Percentiles rank a stretch among this genome's conserved stretches.
Evolutionary conservation across 192 early-diverging fungal species (phyloP).

Genomic region (Coemansia sp.): DNA sequence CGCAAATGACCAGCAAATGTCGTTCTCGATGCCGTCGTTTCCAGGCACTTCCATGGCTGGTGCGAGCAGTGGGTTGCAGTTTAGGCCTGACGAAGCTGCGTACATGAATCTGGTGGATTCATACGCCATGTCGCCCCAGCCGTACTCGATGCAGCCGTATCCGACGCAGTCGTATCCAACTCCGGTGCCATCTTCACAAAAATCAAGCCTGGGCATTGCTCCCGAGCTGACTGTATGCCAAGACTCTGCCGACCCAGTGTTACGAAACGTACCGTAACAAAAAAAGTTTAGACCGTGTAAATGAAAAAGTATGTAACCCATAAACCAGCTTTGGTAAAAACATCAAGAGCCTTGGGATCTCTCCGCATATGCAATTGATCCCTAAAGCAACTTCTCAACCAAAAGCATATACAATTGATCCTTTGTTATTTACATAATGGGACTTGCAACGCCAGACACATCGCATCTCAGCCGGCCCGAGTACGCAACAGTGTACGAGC

Average conservation of each 20-base stretch:
- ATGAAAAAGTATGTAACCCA: no score
- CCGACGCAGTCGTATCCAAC: not conserved
- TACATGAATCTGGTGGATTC: not conserved
- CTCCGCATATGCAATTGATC: no score
- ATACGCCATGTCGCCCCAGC: not conserved
- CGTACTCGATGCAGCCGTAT: not conserved
- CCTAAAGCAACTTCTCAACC: no score
- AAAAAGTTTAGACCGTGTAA: no score
- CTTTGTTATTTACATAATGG: no score
- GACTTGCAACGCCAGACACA: conserved; percentile 74
- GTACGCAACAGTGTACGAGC: conserved; percentile 80
- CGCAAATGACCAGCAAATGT: conserved; percentile 2
- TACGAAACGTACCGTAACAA: no score
- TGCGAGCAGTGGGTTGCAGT: not conserved
- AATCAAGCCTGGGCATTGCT: not conserved
- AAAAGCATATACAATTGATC: no score
- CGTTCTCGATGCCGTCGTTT: conserved; percentile 12
- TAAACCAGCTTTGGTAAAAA: no score
- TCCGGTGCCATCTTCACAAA: not conserved
- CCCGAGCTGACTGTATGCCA: conserved; percentile 34
- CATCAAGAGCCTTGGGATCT: no score
- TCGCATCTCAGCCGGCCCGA: conserved; percentile 65
- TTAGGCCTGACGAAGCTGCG: not conserved
- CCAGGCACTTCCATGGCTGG: not conserved
- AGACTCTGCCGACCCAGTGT: not conserved